phyloP scores from a whole-genome alignment of 2,329 filamentous ascomycete species.

The Triangularia verruculosa region DNA sequence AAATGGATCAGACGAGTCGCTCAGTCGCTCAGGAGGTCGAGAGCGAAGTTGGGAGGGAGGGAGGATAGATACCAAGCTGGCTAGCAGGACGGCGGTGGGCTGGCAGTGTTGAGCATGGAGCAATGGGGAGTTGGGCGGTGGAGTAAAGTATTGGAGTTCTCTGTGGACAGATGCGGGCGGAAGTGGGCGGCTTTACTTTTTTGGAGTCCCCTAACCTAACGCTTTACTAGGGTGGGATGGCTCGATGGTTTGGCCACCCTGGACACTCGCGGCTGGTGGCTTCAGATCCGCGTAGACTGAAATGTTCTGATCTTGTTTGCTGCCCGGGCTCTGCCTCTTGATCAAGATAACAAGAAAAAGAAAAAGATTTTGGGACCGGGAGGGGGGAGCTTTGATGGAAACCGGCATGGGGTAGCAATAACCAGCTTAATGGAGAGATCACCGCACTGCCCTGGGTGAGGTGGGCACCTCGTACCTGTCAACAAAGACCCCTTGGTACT shows the following conservation, averaged over 20 bases:
- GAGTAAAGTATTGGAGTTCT: constrained; percentile 17
- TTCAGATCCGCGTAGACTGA: not conserved
- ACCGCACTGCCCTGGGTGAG: not conserved
- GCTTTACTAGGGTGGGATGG: not conserved
- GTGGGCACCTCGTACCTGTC: no score
- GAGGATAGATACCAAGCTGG: not conserved
- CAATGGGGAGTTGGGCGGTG: constrained; percentile 23
- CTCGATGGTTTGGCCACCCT: not conserved
- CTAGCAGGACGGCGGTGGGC: constrained; percentile 17
- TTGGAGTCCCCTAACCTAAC: not conserved
- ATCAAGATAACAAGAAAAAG: not conserved
- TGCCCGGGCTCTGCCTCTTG: not conserved
- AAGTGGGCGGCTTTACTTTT: constrained; percentile 17
- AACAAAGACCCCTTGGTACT: not conserved
- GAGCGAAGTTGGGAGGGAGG: constrained; percentile 7
- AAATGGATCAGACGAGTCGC: constrained; percentile 1
- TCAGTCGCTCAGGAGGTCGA: constrained; percentile 9
- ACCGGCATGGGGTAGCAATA: not conserved
- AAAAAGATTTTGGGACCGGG: not conserved
- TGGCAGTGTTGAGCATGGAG: constrained; percentile 17
- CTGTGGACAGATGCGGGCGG: constrained; percentile 8
- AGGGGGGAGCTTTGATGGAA: not conserved
- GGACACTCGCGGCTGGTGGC: not conserved
- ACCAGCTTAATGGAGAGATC: not conserved
- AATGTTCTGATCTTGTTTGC: not conserved